Base-by-base conservation (phyloP, 179 eudicot species). In the Actinidia arguta region DNA sequence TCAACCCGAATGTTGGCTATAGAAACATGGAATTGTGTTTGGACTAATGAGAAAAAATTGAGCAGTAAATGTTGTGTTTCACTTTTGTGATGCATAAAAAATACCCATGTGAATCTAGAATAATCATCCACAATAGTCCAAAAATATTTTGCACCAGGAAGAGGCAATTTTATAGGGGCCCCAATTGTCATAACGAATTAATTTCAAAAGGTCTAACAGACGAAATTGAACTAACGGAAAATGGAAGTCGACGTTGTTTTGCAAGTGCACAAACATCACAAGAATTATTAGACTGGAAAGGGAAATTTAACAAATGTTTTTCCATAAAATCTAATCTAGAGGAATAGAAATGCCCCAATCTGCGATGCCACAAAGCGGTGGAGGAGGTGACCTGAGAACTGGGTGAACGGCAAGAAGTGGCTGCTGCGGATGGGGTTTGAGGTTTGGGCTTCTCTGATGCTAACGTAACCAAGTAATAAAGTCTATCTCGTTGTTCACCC, bases 101-200 rank as follows among this genome's bases (percentile, higher is more conserved):
- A 13, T 7, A 51, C 16, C 81, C 25, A 79, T 0, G 81, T 79
- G 52, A 17, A 79, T 20, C 27, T 73, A 1, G 78, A 75, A 18
- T 55, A 50, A n/a, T n/a, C n/a, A 72, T 72, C 18, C 17, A 48
- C 36, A 54, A 75, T 74, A 3, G 63, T 50, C 3, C 51, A 54
- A 17, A 74, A 78, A 16, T 44, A 78, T 9, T n/a, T 24, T 22
- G 72, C 81, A 13, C 61, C n/a, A 58, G 46, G 66, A 46, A 46
- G 81, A n/a, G 8, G 9, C 13, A 6, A 27, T 17, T 78, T 8
- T 50, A 7, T 78, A 47, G 3, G 58, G 59, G 12, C 81, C 73
- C 73, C 81, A 78, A 62, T 48, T 78, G 13, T 77, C 71, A 77
- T 24, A 42, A 77, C 61, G 80, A 6, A 77, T 77, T 42, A 77